A percentile compares a stretch with the other conserved stretches of the same genome.
phyloP scores from a whole-genome alignment of 2,329 filamentous ascomycete species.

The Sclerotiophoma versabilis region DNA sequence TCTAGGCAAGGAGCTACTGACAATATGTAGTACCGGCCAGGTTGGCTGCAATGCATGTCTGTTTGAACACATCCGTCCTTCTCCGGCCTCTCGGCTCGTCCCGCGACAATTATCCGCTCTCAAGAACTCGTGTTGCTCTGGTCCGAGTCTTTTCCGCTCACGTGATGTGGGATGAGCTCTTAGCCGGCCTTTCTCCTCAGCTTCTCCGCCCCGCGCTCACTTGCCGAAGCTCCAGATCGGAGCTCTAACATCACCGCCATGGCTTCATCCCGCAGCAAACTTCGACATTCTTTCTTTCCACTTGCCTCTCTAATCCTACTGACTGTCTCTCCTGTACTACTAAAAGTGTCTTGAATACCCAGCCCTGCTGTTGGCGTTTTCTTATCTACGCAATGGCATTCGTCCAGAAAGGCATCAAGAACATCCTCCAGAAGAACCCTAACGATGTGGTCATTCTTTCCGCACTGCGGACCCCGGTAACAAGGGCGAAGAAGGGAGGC shows the following conservation, averaged over 20 bases:
- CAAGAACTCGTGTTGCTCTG: neutral
- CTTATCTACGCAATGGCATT: slow-evolving; percentile 49
- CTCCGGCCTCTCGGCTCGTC: slow-evolving; percentile 8
- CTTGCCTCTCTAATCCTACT: slow-evolving; percentile 13
- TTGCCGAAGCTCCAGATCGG: slow-evolving; percentile 45
- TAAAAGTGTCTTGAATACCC: slow-evolving; percentile 4
- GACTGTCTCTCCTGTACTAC: slow-evolving; percentile 10
- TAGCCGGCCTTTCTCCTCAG: slow-evolving; percentile 32
- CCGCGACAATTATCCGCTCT: slow-evolving; percentile 7
- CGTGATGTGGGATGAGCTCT: slow-evolving; percentile 32
- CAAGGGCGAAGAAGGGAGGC: slow-evolving; percentile 80
- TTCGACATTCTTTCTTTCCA: slow-evolving; percentile 11
- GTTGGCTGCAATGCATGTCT: slow-evolving; percentile 18
- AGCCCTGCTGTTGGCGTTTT: slow-evolving; percentile 21
- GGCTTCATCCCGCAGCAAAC: slow-evolving; percentile 24
- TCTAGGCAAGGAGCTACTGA: neutral
- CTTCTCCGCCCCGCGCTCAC: slow-evolving; percentile 37
- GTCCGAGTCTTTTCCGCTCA: slow-evolving; percentile 25
- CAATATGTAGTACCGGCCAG: slow-evolving; percentile 13
- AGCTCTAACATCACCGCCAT: slow-evolving; percentile 32
- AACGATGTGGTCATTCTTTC: slow-evolving; percentile 89
- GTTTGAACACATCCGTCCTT: slow-evolving; percentile 11
- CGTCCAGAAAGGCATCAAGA: slow-evolving; percentile 69
- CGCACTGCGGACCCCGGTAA: slow-evolving; percentile 86
- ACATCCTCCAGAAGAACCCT: slow-evolving; percentile 79